These are phyloP conservation scores for Aquilaria malaccensis DNA, from an alignment of 345 rosid species.

Conservation along the genomic window DNA sequence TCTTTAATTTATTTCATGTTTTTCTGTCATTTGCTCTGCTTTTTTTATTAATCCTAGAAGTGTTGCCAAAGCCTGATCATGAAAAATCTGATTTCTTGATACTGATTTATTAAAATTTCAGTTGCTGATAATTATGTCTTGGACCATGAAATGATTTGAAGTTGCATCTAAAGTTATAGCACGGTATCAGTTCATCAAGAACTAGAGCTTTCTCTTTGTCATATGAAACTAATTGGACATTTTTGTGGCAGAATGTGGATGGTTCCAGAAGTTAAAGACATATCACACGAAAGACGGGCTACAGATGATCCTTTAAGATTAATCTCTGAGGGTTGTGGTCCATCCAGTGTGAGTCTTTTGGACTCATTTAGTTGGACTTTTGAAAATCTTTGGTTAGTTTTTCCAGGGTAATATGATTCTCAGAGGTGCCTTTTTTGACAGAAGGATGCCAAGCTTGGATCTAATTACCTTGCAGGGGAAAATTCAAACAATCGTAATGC, in stretches of 20 bases:
- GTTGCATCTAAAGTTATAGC: too few species aligned
- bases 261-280: conserved; percentile 42
- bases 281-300: conserved; percentile 26
- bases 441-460: conserved; percentile 46
- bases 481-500: conserved; percentile 60
- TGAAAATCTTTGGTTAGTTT: too few species aligned
- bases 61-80: too few species aligned
- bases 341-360: conserved; percentile 42
- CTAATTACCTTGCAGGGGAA: conserved; percentile 47
- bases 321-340: conserved; percentile 67
- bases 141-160: too few species aligned
- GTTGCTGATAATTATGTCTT: too few species aligned
- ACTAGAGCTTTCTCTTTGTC: conserved; percentile 71
- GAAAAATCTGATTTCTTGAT: too few species aligned
- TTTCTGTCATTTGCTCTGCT: too few species aligned
- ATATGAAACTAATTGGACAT: conserved; percentile 19
- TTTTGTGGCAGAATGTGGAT: conserved; percentile 59
- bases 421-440: conserved; percentile 4
- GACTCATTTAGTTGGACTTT: too few species aligned
- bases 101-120: too few species aligned
- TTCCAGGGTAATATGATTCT: too few species aligned
- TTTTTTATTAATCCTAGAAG: too few species aligned
- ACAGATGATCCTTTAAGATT: conserved; percentile 48
- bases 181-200: conserved; percentile 24
- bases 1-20: too few species aligned